phyloP scores from a whole-genome alignment of 768 basidiomycete genomes.

The Termitomyces sp. region DNA sequence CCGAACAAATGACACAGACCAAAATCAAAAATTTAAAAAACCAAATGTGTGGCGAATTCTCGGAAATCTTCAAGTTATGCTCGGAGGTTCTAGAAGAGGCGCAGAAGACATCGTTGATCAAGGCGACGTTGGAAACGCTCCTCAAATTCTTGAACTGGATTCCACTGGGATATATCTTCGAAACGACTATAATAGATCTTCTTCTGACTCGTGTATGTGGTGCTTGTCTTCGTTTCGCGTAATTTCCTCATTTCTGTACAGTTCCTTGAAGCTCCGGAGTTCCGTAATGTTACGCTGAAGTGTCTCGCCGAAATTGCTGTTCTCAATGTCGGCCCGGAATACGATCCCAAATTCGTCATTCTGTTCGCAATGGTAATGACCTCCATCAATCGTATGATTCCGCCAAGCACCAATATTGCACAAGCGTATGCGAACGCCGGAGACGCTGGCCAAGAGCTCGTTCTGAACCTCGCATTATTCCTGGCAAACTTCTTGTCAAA shows the following conservation, averaged over 20 bases:
- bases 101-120: conserved; percentile 92
- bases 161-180: conserved; percentile 97
- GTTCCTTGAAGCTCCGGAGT: conserved; percentile 97
- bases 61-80: conserved; percentile 96
- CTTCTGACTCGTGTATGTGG: conserved; percentile 80
- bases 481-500: conserved; percentile 92
- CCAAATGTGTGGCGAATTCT: conserved; percentile 96
- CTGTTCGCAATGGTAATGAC: conserved; percentile 99
- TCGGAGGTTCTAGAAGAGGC: conserved; percentile 96
- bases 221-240: background rate
- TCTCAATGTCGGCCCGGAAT: conserved; percentile 92
- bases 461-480: conserved; percentile 97
- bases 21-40: conserved; percentile 98
- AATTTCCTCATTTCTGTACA: conserved; percentile 25
- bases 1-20: conserved; percentile 96
- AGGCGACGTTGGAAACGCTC: conserved; percentile 89
- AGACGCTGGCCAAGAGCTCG: conserved; percentile 93
- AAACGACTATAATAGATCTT: conserved; percentile 94
- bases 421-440: conserved; percentile 85
- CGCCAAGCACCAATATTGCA: conserved; percentile 90
- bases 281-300: conserved; percentile 94
- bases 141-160: conserved; percentile 99
- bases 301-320: conserved; percentile 96
- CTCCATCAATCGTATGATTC: conserved; percentile 93
- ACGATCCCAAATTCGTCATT: conserved; percentile 96